A percentile compares a stretch with the other conserved stretches of the same genome.
Evolutionary conservation across 73 alveolate species (phyloP).

Genomic region (Paraurostyla sp.): DNA sequence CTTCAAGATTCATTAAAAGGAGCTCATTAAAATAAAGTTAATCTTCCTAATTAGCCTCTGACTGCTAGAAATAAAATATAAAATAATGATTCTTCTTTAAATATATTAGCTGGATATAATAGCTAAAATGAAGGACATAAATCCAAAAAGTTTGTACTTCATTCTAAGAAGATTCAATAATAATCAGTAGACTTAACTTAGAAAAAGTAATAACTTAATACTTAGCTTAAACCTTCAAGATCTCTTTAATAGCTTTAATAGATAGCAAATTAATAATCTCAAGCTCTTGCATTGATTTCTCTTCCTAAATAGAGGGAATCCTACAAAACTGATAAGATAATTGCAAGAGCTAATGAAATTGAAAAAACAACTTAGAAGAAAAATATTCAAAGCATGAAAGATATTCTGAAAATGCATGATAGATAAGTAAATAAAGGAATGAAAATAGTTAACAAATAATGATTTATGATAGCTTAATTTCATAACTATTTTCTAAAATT

Average conservation of each 20-base stretch:
- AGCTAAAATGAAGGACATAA: background rate
- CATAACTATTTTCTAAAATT: too few species aligned
- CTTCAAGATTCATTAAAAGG: background rate
- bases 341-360: conserved; percentile 23
- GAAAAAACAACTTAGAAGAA: conserved; percentile 17
- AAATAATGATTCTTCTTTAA: background rate
- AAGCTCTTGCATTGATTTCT: conserved; percentile 23
- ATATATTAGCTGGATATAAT: background rate
- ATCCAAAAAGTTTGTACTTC: background rate
- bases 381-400: conserved; percentile 30
- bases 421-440: conserved; percentile 6
- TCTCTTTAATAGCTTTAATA: background rate
- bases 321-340: background rate
- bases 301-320: background rate
- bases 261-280: background rate
- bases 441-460: background rate
- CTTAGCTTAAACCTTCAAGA: conserved; percentile 11
- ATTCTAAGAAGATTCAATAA: background rate
- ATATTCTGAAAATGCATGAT: conserved; percentile 38
- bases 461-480: too few species aligned
- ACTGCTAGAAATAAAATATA: background rate
- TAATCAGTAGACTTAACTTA: background rate
- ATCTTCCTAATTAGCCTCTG: background rate
- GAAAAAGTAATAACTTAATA: background rate
- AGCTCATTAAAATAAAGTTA: background rate